Percentiles rank a stretch among this genome's conserved stretches.
Evolutionary conservation across 495 filamentous ascomycete genomes (phyloP).

Genomic region (Niebla homalea): DNA sequence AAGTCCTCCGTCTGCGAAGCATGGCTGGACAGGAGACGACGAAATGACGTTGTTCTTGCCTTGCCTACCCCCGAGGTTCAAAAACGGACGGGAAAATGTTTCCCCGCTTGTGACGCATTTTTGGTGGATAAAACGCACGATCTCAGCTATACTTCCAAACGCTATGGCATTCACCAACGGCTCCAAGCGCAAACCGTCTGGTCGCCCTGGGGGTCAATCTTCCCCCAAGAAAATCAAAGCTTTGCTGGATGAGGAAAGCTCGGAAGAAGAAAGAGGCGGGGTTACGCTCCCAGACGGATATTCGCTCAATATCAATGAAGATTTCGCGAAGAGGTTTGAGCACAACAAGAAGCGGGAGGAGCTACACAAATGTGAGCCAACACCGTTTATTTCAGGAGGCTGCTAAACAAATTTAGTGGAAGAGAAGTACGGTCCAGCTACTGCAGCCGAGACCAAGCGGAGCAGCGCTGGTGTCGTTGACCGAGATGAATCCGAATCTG

Average conservation of each 20-base stretch:
- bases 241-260: slow-evolving; percentile 36
- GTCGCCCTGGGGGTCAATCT: slow-evolving; percentile 17
- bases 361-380: slow-evolving; percentile 54
- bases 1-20: no score
- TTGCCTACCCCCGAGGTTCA: no score
- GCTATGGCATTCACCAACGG: background rate
- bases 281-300: slow-evolving; percentile 2
- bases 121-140: no score
- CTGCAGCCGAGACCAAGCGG: slow-evolving; percentile 19
- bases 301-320: slow-evolving; percentile 72
- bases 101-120: no score
- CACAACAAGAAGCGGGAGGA: slow-evolving; percentile 96
- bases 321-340: slow-evolving; percentile 82
- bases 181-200: background rate
- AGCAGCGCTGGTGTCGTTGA: background rate
- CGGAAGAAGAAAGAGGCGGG: slow-evolving; percentile 42
- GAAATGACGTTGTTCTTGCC: no score
- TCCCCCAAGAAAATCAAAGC: slow-evolving; percentile 34
- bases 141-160: background rate
- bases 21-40: no score
- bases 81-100: no score
- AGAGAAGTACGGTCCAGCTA: slow-evolving; percentile 59
- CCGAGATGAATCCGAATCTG: slow-evolving; percentile 18
- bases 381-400: background rate
- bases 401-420: slow-evolving; percentile 46